These are phyloP conservation scores for Theileria equi DNA, from an alignment of 169 alveolate genomes.

Conservation along the genomic window DNA sequence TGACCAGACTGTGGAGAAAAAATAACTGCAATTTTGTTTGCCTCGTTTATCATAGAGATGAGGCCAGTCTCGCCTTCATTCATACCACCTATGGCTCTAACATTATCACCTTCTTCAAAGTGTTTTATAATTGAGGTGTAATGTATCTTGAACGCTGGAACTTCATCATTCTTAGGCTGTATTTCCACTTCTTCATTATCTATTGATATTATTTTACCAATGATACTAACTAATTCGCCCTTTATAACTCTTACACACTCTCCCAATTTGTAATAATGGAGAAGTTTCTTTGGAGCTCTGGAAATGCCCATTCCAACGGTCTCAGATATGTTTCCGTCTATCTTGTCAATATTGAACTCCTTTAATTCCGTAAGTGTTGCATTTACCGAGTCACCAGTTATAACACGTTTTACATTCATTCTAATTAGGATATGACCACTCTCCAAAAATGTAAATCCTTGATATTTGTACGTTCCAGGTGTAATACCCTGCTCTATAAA, in stretches of 20 bases:
- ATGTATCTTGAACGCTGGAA: constrained; percentile 68
- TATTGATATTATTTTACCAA: constrained; percentile 70
- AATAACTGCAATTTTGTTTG: constrained; percentile 67
- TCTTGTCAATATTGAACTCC: constrained; percentile 72
- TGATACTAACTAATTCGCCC: constrained; percentile 75
- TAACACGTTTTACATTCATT: constrained; percentile 71
- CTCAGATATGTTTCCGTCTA: constrained; percentile 53
- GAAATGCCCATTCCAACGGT: constrained; percentile 12
- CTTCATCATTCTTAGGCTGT: constrained; percentile 75
- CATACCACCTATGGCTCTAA: constrained; percentile 75
- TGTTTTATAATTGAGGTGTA: constrained; percentile 67
- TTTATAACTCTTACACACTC: constrained; percentile 75
- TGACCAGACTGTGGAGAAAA: constrained; percentile 73
- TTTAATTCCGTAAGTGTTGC: constrained; percentile 79
- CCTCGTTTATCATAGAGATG: constrained; percentile 68
- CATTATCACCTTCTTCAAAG: constrained; percentile 81
- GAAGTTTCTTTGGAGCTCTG: constrained; percentile 37
- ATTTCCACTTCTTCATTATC: constrained; percentile 71
- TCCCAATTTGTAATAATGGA: constrained; percentile 74
- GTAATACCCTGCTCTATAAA: constrained; percentile 77
- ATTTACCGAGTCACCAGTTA: constrained; percentile 68
- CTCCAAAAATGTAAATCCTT: constrained; percentile 79
- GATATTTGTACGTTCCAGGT: constrained; percentile 82
- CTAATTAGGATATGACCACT: constrained; percentile 76
- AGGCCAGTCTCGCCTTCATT: constrained; percentile 82